These are phyloP conservation scores for Boletus sp. DNA, from an alignment of 768 basidiomycete genomes.

Conservation along the genomic window DNA sequence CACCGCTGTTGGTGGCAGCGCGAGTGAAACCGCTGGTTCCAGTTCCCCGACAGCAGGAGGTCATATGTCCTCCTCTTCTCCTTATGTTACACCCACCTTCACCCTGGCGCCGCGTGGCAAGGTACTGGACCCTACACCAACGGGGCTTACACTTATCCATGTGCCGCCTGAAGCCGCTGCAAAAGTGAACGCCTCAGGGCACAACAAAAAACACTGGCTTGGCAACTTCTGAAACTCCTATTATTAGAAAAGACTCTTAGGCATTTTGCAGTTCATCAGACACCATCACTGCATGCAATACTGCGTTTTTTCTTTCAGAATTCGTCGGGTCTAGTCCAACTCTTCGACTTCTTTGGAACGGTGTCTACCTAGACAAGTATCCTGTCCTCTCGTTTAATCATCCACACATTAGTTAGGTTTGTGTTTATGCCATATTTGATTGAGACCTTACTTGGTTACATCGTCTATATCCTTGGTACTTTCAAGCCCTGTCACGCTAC, in stretches of 20 bases:
- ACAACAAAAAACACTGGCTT: constrained; percentile 10
- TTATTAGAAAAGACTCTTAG: background rate
- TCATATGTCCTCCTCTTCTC: constrained; percentile 22
- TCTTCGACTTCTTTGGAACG: constrained; percentile 14
- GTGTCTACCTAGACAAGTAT: constrained; percentile 21
- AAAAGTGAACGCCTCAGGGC: constrained; percentile 2
- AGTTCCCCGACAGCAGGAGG: constrained; percentile 12
- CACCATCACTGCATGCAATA: constrained; percentile 3
- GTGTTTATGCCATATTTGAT: constrained; percentile 25
- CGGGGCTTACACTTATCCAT: constrained; percentile 4
- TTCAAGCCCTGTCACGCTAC: constrained; percentile 1
- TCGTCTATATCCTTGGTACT: constrained; percentile 11
- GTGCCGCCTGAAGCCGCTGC: constrained; percentile 2
- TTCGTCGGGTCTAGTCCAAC: background rate
- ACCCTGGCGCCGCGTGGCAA: constrained; percentile 46
- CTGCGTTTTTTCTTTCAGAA: constrained; percentile 1
- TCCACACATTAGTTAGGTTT: constrained; percentile 18
- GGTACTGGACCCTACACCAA: constrained; percentile 20
- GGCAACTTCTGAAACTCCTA: constrained; percentile 9
- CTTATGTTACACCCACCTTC: constrained; percentile 57
- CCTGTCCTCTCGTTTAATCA: constrained; percentile 33
- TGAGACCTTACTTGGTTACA: constrained; percentile 8
- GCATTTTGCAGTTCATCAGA: background rate
- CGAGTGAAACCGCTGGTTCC: constrained; percentile 37
- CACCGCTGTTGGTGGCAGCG: constrained; percentile 62